These are phyloP conservation scores for Hymenoscyphus fructigenus DNA, from an alignment of 2,329 filamentous ascomycete species.

Conservation along the genomic window DNA sequence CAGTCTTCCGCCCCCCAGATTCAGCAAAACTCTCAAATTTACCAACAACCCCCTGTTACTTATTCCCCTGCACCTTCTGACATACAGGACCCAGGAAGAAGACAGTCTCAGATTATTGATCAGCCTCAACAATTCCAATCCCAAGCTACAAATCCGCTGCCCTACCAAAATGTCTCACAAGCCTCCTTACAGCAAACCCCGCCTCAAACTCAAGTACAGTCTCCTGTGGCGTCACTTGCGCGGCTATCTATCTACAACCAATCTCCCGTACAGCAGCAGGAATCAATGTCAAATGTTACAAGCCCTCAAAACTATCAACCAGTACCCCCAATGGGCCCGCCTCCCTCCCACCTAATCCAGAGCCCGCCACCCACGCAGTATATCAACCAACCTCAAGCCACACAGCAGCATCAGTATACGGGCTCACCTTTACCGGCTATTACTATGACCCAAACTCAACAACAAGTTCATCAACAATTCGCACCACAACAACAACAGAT, in stretches of 20 bases:
- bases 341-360: constrained; percentile 6
- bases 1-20: neutral
- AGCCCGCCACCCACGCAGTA: neutral
- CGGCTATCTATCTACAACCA: constrained; percentile 1
- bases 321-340: constrained; percentile 2
- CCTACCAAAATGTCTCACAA: constrained; percentile 3
- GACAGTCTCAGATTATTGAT: constrained; percentile 3
- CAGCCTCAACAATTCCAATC: neutral
- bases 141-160: neutral
- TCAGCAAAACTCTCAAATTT: neutral
- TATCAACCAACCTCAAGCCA: neutral
- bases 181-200: neutral
- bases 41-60: neutral
- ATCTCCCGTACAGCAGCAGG: constrained; percentile 5
- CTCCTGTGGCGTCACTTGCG: constrained; percentile 6
- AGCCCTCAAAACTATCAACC: constrained; percentile 8
- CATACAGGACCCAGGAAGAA: neutral
- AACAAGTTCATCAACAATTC: neutral
- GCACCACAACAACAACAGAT: neutral
- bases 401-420: constrained; percentile 1
- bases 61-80: neutral
- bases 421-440: neutral
- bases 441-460: neutral
- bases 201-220: constrained; percentile 1
- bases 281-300: neutral